Evolutionary conservation across 164 flowering plant species (phyloP), one percentile per base, ranked within the genome.

Genomic region (Macadamia tetraphylla): DNA sequence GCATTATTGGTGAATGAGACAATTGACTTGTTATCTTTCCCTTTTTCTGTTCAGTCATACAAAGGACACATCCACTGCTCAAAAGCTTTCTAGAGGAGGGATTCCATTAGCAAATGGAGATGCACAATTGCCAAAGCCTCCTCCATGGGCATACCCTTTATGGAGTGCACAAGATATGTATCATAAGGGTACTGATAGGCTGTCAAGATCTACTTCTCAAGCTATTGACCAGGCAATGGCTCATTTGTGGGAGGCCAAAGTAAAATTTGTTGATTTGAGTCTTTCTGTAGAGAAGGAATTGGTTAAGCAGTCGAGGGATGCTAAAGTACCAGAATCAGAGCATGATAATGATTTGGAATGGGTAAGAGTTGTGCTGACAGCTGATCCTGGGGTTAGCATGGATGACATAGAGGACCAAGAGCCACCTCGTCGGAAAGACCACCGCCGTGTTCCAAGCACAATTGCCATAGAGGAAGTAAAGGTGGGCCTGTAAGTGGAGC

Each of bases 141-240:
- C 99, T 81, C 95, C 98, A 15, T 95, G 99, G 99, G 99, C 98
- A 67, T 92, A 90, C 82, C 99, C 99, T 65, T 70, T 92, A 70
- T 77, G 89, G 88, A 88, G 77, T 66, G 73, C 85, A 8, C 92
- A 88, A 65, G 98, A 91, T 75, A 79, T 72, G 7, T 77, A 81
- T 76, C 86, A 75, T 55, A 79, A 77, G 74, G 86, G 97, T 76
- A 81, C 77, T 80, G 99, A 92, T 72, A 82, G 94, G 78, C 86
- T 94, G 90, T 91, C 92, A 1, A 80, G 77, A 61, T 89, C 96
- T 62, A 78, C 99, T 68, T 92, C 99, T 81, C 90, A 90, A 70
- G 99, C 98, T 31, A 92, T 95, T 76, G 99, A 95, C 72, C 94
- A 89, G 75, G 99, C 97, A 66, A 92, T 95, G 99, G 70, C 92